These are phyloP conservation scores for Grosmannia clavigera DNA, from an alignment of 2,329 filamentous ascomycete species.

Conservation along the genomic window DNA sequence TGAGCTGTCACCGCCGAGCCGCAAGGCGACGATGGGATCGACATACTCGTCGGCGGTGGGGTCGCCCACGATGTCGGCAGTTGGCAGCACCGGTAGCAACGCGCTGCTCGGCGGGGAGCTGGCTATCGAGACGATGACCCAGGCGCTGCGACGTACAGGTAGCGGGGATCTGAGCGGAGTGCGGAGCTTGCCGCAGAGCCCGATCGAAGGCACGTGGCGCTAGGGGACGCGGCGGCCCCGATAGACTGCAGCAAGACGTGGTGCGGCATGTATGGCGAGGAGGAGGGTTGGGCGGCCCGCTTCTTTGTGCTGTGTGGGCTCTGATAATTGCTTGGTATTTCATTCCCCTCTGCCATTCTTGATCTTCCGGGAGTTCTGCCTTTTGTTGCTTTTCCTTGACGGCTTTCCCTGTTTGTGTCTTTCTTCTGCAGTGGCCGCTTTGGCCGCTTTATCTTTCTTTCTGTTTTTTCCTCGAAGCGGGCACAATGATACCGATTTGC, in stretches of 20 bases:
- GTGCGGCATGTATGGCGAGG: neutral
- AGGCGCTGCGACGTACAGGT: constrained; percentile 73
- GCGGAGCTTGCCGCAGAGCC: constrained; percentile 46
- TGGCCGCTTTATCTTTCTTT: neutral
- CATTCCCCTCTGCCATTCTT: neutral
- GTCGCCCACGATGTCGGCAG: constrained; percentile 33
- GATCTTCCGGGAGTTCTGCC: neutral
- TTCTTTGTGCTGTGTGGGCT: neutral
- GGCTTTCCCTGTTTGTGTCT: neutral
- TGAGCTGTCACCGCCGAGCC: constrained; percentile 56
- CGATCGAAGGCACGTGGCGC: constrained; percentile 31
- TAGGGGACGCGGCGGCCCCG: neutral
- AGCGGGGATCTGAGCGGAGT: constrained; percentile 60
- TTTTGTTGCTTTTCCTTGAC: neutral
- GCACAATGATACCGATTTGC: neutral
- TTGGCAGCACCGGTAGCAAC: constrained; percentile 2
- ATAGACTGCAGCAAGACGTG: neutral
- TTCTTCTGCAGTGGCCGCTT: neutral
- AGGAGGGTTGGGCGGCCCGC: neutral
- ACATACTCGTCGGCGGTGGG: constrained; percentile 31
- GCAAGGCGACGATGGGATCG: constrained; percentile 18
- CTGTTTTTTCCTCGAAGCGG: neutral
- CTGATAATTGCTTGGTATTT: neutral
- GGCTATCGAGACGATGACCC: constrained; percentile 86
- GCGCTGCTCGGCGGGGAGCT: constrained; percentile 48